These are phyloP conservation scores for Solanum aculeatissimum DNA, from an alignment of 305 asterid species.

Conservation along the genomic window DNA sequence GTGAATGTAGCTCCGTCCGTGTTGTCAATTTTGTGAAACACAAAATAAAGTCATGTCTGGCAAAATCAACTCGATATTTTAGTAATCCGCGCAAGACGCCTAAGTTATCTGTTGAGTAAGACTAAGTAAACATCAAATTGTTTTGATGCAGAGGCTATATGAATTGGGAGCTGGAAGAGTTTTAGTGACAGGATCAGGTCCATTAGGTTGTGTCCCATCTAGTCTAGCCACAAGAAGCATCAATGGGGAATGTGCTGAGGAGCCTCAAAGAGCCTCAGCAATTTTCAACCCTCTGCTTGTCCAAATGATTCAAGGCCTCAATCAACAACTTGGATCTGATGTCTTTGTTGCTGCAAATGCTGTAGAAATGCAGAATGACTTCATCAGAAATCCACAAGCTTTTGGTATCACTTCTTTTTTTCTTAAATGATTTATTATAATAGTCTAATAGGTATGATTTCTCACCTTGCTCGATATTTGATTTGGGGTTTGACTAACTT, in stretches of 20 bases:
- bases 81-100: neutral
- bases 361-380: slow-evolving; percentile 28
- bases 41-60: neutral
- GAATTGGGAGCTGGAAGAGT: slow-evolving; percentile 42
- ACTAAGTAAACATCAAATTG: neutral
- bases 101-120: neutral
- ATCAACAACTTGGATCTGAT: slow-evolving; percentile 24
- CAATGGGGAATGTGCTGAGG: slow-evolving; percentile 36
- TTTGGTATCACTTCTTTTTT: slow-evolving; percentile 9
- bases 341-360: slow-evolving; percentile 37
- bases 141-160: slow-evolving; percentile 27
- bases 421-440: too few species aligned
- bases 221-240: slow-evolving; percentile 19
- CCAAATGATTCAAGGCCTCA: slow-evolving; percentile 25
- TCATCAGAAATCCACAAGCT: slow-evolving; percentile 29
- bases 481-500: neutral
- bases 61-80: neutral
- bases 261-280: slow-evolving; percentile 32
- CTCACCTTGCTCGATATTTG: neutral
- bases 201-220: slow-evolving; percentile 50
- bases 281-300: slow-evolving; percentile 31
- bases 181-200: slow-evolving; percentile 49
- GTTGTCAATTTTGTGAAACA: neutral
- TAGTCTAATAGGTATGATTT: too few species aligned
- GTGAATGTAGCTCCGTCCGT: too few species aligned